These are phyloP conservation scores for Castanea mollissima DNA, from an alignment of 306 rosid genomes.

Conservation along the genomic window DNA sequence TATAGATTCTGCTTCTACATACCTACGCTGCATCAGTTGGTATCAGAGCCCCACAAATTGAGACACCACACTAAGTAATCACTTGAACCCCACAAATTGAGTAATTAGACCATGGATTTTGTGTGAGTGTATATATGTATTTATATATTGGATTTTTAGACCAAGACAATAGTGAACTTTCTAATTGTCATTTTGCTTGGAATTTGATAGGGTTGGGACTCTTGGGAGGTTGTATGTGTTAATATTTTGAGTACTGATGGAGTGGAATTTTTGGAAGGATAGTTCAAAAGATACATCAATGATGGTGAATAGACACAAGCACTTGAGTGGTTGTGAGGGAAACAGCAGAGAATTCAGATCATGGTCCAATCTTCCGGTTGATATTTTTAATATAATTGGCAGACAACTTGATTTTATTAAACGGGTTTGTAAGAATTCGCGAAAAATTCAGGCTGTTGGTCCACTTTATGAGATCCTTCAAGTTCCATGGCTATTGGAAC, in stretches of 20 bases:
- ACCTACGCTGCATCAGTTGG: no score
- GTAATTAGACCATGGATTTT: no score
- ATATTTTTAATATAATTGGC: not conserved
- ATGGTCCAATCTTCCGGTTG: slow-evolving; percentile 16
- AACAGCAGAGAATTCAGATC: not conserved
- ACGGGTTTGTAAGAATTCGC: slow-evolving; percentile 21
- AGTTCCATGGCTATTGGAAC: slow-evolving; percentile 17
- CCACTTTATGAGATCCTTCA: not conserved
- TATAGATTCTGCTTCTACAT: no score
- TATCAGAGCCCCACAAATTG: no score
- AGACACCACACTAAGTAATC: no score
- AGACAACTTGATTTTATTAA: not conserved
- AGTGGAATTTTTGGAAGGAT: not conserved
- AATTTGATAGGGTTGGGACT: not conserved
- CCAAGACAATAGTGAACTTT: no score
- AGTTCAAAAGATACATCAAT: not conserved
- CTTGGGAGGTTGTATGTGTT: no score
- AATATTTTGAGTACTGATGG: not conserved
- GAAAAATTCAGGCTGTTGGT: not conserved
- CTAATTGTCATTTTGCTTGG: not conserved
- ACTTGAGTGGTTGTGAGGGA: not conserved
- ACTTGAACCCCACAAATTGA: no score
- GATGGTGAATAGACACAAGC: not conserved
- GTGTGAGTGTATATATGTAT: no score
- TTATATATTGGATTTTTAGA: no score